Evolutionary conservation across 2,329 filamentous ascomycete species (phyloP).

Genomic region (Diaporthe humulicola): DNA sequence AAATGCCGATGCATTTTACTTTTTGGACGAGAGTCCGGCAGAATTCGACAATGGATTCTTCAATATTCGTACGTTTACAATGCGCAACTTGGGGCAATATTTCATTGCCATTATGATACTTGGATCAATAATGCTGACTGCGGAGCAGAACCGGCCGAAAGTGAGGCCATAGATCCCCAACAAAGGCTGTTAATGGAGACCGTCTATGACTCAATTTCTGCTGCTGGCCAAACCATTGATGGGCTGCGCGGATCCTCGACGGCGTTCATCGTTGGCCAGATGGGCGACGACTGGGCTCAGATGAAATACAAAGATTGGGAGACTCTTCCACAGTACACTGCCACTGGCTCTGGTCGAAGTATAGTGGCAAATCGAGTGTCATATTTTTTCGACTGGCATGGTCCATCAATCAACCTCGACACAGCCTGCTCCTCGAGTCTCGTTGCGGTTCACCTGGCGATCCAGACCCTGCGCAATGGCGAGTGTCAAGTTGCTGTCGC

Average conservation of each 20-base stretch:
- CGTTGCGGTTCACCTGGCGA: too few relatives aligned
- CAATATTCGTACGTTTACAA: constrained; percentile 35
- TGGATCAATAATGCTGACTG: too few relatives aligned
- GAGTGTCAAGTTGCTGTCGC: too few relatives aligned
- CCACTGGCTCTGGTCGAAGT: constrained; percentile 48
- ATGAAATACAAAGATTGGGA: constrained; percentile 36
- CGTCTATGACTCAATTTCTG: constrained; percentile 43
- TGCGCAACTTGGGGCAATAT: too few relatives aligned
- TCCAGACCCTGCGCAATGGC: too few relatives aligned
- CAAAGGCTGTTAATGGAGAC: constrained; percentile 39
- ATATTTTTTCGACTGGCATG: constrained; percentile 35
- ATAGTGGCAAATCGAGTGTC: constrained; percentile 55
- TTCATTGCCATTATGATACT: too few relatives aligned
- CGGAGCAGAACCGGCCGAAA: constrained; percentile 35
- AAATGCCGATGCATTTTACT: constrained; percentile 45
- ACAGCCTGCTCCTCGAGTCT: too few relatives aligned
- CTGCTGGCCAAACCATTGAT: constrained; percentile 41
- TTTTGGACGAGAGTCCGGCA: constrained; percentile 39
- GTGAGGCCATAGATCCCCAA: constrained; percentile 38
- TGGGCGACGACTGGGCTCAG: constrained; percentile 44
- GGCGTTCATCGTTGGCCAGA: constrained; percentile 46
- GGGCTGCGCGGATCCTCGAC: constrained; percentile 43
- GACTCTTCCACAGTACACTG: constrained; percentile 45
- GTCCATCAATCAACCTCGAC: too few relatives aligned
- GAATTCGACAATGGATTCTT: constrained; percentile 46